Evolutionary conservation across 2,329 filamentous ascomycete genomes (phyloP).

Genomic region (Fusarium heterosporum): DNA sequence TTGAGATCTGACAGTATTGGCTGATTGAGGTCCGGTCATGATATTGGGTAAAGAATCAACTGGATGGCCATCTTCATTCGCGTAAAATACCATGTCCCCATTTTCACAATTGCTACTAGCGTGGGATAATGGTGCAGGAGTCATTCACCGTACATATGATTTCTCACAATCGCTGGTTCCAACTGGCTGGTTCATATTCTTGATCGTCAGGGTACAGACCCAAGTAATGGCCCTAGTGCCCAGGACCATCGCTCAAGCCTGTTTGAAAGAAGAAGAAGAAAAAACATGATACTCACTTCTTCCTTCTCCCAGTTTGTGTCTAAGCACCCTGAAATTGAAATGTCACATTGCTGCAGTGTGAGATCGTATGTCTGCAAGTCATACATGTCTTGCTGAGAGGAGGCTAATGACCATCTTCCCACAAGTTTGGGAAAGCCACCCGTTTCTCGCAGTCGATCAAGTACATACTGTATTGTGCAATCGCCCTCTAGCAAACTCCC

Average conservation of each 20-base stretch:
- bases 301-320: background rate
- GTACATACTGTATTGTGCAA: slow-evolving; percentile 14
- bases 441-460: slow-evolving; percentile 16
- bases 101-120: slow-evolving; percentile 15
- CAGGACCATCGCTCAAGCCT: slow-evolving; percentile 34
- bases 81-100: slow-evolving; percentile 18
- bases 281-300: slow-evolving; percentile 5
- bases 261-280: slow-evolving; percentile 13
- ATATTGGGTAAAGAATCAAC: slow-evolving; percentile 17
- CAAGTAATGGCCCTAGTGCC: slow-evolving; percentile 34
- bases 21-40: slow-evolving; percentile 32
- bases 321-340: slow-evolving; percentile 23
- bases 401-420: slow-evolving; percentile 20
- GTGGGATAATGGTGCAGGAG: background rate
- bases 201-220: slow-evolving; percentile 37
- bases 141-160: slow-evolving; percentile 29
- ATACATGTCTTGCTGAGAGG: slow-evolving; percentile 37
- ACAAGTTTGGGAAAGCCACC: slow-evolving; percentile 36
- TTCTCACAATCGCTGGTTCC: slow-evolving; percentile 32
- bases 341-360: slow-evolving; percentile 39
- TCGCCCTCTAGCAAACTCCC: slow-evolving; percentile 8
- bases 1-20: slow-evolving; percentile 43
- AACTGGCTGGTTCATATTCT: slow-evolving; percentile 31
- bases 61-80: background rate
- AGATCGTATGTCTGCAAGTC: slow-evolving; percentile 45